phyloP scores from a whole-genome alignment of 768 basidiomycete genomes.

The Tricholoma saponaceum region DNA sequence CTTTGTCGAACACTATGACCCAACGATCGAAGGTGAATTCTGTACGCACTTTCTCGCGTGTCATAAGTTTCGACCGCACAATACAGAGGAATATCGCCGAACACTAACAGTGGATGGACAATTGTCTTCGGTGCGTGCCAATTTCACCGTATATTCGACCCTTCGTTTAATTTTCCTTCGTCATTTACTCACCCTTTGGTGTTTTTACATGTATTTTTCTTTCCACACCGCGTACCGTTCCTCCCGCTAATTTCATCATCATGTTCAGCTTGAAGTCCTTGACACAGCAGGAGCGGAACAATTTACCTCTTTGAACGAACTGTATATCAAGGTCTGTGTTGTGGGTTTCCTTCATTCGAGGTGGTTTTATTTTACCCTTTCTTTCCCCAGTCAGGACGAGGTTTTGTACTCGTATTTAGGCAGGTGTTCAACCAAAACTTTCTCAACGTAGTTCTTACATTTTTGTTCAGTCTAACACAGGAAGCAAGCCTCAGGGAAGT shows the following conservation, averaged over 20 bases:
- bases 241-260: constrained; percentile 5
- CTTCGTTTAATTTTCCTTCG: background rate
- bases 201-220: constrained; percentile 1
- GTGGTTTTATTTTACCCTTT: constrained; percentile 1
- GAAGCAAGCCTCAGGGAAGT: constrained; percentile 80
- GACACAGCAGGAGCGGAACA: constrained; percentile 88
- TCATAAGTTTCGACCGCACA: constrained; percentile 9
- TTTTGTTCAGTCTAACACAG: constrained; percentile 60
- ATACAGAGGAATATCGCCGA: constrained; percentile 67
- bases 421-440: constrained; percentile 16
- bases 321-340: constrained; percentile 66
- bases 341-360: background rate
- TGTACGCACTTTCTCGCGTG: background rate
- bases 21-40: constrained; percentile 73
- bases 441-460: constrained; percentile 7
- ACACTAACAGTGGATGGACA: constrained; percentile 64
- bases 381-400: constrained; percentile 56
- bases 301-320: constrained; percentile 75
- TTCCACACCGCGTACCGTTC: background rate
- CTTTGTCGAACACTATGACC: constrained; percentile 77
- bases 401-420: constrained; percentile 85
- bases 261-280: constrained; percentile 65
- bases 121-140: constrained; percentile 48
- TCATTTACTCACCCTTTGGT: background rate
- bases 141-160: background rate